Conservation (phyloP, 306 rosid genomes). For the Hippophae gyantsensis region DNA sequence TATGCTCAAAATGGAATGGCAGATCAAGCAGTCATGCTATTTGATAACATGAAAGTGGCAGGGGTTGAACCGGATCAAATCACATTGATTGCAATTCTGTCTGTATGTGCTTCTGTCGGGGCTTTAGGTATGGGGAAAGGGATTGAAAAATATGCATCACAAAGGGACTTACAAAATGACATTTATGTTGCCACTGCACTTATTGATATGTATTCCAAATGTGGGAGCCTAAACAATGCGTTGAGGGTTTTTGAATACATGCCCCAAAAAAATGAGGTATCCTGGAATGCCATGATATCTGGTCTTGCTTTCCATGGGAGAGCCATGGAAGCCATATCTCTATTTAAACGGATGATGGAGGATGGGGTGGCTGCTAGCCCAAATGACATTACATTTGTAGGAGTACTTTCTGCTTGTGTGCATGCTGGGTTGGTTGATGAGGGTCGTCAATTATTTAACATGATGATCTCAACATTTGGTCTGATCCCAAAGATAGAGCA, state of each 20-base stretch:
- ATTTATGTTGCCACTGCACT: constrained; percentile 70
- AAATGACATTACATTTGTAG: constrained; percentile 80
- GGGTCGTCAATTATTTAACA: constrained; percentile 55
- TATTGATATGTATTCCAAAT: constrained; percentile 88
- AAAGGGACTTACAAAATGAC: constrained; percentile 52
- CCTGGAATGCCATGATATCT: constrained; percentile 96
- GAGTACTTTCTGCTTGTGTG: constrained; percentile 87
- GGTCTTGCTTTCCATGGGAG: constrained; percentile 88
- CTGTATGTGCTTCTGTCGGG: constrained; percentile 73
- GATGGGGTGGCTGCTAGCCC: constrained; percentile 54
- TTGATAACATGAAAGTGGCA: constrained; percentile 51
- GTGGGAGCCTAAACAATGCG: constrained; percentile 79
- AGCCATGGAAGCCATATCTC: constrained; percentile 60
- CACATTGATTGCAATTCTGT: constrained; percentile 58
- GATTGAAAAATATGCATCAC: constrained; percentile 52
- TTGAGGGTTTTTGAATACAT: constrained; percentile 53
- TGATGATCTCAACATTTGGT: constrained; percentile 59
- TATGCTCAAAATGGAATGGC: constrained; percentile 93
- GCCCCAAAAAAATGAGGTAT: constrained; percentile 75
- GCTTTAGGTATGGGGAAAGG: constrained; percentile 71
- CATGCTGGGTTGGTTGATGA: constrained; percentile 72
- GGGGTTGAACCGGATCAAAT: constrained; percentile 52
- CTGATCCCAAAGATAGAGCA: constrained; percentile 86
- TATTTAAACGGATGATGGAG: constrained; percentile 54
- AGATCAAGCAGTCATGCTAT: constrained; percentile 60